phyloP scores from a whole-genome alignment of 2,329 filamentous ascomycete species.

The Alternaria gansuensis region DNA sequence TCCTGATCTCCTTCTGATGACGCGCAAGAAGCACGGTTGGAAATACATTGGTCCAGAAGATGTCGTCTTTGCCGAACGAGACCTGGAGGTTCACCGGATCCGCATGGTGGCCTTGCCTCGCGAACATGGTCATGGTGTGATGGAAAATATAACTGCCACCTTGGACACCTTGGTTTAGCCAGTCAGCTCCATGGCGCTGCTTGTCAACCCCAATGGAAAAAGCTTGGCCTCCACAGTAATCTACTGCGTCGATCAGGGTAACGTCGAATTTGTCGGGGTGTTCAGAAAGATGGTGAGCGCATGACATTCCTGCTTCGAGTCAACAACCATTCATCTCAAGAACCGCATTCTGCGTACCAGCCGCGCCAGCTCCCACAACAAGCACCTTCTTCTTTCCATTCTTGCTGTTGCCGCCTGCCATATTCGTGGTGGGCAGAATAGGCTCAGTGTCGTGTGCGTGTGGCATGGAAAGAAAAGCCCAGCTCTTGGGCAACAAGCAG shows the following conservation, averaged over 20 bases:
- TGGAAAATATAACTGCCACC: slow-evolving; percentile 72
- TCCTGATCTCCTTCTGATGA: slow-evolving; percentile 64
- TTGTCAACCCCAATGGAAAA: slow-evolving; percentile 67
- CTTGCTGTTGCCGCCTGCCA: slow-evolving; percentile 38
- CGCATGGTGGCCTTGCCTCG: slow-evolving; percentile 64
- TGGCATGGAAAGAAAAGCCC: slow-evolving; percentile 27
- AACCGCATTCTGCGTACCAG: slow-evolving; percentile 39
- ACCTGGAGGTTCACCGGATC: slow-evolving; percentile 69
- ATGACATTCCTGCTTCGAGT: slow-evolving; percentile 63
- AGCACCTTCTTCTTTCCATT: slow-evolving; percentile 50
- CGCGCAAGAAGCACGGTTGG: slow-evolving; percentile 66
- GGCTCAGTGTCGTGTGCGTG: slow-evolving; percentile 39
- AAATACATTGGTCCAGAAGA: slow-evolving; percentile 73
- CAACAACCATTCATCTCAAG: neutral
- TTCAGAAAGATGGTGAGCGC: slow-evolving; percentile 71
- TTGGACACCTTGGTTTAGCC: slow-evolving; percentile 71
- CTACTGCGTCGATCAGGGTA: slow-evolving; percentile 53
- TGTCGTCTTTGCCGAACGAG: slow-evolving; percentile 69
- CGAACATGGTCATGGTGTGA: slow-evolving; percentile 72
- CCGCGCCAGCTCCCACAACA: slow-evolving; percentile 54
- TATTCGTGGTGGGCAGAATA: slow-evolving; percentile 45
- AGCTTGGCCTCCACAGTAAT: slow-evolving; percentile 69
- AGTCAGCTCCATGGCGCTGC: slow-evolving; percentile 64
- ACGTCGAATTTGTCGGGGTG: slow-evolving; percentile 72
- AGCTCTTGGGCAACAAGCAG: slow-evolving; percentile 9